Evolutionary conservation across 169 alveolate species (phyloP), one percentile per base, ranked within the genome.

Genomic region (Eimeria mitis): DNA sequence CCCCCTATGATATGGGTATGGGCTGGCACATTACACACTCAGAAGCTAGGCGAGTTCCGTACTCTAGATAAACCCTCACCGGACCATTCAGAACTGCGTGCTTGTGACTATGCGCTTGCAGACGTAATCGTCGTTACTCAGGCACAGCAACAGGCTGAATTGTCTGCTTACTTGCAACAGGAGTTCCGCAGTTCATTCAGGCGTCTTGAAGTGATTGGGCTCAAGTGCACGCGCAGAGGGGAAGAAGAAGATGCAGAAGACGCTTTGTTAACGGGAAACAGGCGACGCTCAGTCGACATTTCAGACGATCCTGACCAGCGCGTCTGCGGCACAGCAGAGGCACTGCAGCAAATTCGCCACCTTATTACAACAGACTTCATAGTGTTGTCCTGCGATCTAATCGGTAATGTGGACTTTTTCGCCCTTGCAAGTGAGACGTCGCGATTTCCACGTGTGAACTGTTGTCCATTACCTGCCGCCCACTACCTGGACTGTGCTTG

Each of bases 201-300:
- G 89, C 92, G 96, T n/a, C 96, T 92, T 16, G 96, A 92, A 59
- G 96, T 92, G 34, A 89, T 92, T n/a, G 96, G 96, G 56, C 96
- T 92, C n/a, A 75, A 88, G 61, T 59, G 89, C 52, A 59, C 89
- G 28, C 79, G 89, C 70, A 81, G 73, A n/a, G 95, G 95, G 81
- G 95, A 75, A 19, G 95, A 90, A 28, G 89, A 90, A 40, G 95
- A 90, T n/a, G 81, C 54, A 73, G 95, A 90, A 78, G 89, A 90
- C 42, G 79, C 34, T 23, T 37, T 47, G 28, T 63, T 13, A 0
- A 89, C 56, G 25, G 95, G 56, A 11, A 88, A 83, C 56, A 88
- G 78, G 63, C 78, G 89, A 37, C 95, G 85, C 56, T 70, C 88
- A 52, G 91, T 73, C 65, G 95, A 56, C 47, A 73, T 44, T 56